Conservation (phyloP, 2,329 filamentous ascomycete genomes). For the Ascochyta koolunga region DNA sequence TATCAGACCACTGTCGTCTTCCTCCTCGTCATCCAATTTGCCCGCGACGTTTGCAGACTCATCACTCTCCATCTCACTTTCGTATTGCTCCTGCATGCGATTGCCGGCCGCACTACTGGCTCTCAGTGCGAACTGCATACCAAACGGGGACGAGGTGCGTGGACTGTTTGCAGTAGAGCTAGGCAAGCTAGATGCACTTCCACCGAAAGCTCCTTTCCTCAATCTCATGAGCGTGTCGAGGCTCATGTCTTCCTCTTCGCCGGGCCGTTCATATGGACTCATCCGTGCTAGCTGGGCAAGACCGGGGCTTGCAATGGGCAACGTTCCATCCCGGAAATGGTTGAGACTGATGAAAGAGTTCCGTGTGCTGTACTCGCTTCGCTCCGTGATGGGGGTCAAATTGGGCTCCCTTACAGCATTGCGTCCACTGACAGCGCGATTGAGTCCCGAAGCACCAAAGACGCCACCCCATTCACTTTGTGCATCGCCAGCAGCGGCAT, state of each 20-base stretch:
- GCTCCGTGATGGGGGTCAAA: conserved; percentile 92
- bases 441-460: conserved; percentile 76
- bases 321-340: conserved; percentile 55
- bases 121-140: conserved; percentile 43
- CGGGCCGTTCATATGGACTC: conserved; percentile 61
- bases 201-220: conserved; percentile 78
- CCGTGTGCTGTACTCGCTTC: conserved; percentile 93
- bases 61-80: conserved; percentile 33
- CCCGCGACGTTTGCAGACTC: conserved; percentile 28
- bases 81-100: conserved; percentile 37
- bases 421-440: conserved; percentile 72
- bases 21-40: conserved; percentile 27
- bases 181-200: conserved; percentile 73
- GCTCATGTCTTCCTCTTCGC: conserved; percentile 70
- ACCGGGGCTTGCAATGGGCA: conserved; percentile 65
- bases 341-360: conserved; percentile 85
- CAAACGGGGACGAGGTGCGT: conserved; percentile 47
- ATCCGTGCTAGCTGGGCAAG: conserved; percentile 74
- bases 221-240: conserved; percentile 74
- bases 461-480: conserved; percentile 83
- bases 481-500: conserved; percentile 65
- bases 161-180: conserved; percentile 54
- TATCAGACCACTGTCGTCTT: conserved; percentile 28
- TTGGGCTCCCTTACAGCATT: conserved; percentile 76
- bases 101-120: conserved; percentile 36